Percentiles rank a stretch among this genome's conserved stretches.
phyloP scores from a whole-genome alignment of 805 yeast genomes.

The Sungouiella thailandica region DNA sequence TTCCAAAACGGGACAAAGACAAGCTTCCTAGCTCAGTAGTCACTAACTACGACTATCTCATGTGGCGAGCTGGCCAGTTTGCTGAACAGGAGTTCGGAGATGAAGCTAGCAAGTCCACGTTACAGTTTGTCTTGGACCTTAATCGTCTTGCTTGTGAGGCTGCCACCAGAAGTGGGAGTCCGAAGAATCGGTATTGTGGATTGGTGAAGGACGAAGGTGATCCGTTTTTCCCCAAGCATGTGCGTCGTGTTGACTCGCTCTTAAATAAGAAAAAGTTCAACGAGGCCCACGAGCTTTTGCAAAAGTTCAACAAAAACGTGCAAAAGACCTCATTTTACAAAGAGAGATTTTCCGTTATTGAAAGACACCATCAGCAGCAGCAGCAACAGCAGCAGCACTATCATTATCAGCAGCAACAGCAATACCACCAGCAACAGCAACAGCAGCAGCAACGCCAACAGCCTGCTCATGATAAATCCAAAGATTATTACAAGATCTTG shows the following conservation, averaged over 20 bases:
- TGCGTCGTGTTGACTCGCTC: conserved; percentile 33
- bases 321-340: conserved; percentile 37
- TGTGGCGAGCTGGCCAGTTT: conserved; percentile 31
- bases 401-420: conserved; percentile 36
- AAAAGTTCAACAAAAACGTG: conserved; percentile 28
- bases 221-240: conserved; percentile 36
- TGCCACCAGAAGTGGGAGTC: conserved; percentile 22
- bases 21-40: conserved; percentile 26
- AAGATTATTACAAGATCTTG: conserved; percentile 77
- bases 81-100: conserved; percentile 13
- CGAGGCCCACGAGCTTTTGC: conserved; percentile 37
- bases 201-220: conserved; percentile 13
- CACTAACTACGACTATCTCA: conserved; percentile 40
- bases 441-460: conserved; percentile 21
- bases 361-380: conserved; percentile 18
- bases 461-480: conserved; percentile 35
- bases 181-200: conserved; percentile 22
- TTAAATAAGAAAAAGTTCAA: conserved; percentile 26
- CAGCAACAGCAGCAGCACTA: conserved; percentile 31
- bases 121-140: conserved; percentile 28
- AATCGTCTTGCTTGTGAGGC: conserved; percentile 39
- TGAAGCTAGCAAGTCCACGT: conserved; percentile 10
- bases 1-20: conserved; percentile 23
- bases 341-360: conserved; percentile 28
- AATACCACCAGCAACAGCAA: conserved; percentile 33